These are phyloP conservation scores for Pseudocercospora ulei DNA, from an alignment of 2,329 filamentous ascomycete species.

Conservation along the genomic window DNA sequence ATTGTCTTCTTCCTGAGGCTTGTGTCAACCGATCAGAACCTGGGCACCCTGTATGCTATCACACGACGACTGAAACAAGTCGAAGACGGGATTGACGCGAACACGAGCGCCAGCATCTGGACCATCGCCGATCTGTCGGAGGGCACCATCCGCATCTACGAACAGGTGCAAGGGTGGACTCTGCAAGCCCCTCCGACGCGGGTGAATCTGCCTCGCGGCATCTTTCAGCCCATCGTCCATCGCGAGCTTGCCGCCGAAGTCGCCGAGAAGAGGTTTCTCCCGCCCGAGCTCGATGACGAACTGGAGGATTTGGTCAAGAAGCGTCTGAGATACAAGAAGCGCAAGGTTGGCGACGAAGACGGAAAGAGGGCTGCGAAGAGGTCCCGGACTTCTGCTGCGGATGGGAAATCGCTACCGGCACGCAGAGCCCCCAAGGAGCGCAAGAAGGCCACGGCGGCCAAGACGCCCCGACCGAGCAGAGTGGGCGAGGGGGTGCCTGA, in stretches of 20 bases:
- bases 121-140: constrained; percentile 80
- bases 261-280: constrained; percentile 73
- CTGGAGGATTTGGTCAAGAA: constrained; percentile 65
- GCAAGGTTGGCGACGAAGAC: constrained; percentile 28
- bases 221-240: constrained; percentile 65
- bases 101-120: constrained; percentile 65
- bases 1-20: constrained; percentile 78
- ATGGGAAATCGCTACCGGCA: constrained; percentile 29
- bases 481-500: constrained; percentile 33
- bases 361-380: constrained; percentile 27
- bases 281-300: constrained; percentile 61
- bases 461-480: constrained; percentile 34
- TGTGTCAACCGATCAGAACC: constrained; percentile 75
- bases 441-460: constrained; percentile 35
- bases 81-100: constrained; percentile 62
- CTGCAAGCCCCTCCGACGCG: constrained; percentile 77
- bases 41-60: constrained; percentile 81
- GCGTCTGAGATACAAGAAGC: constrained; percentile 53
- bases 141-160: constrained; percentile 70
- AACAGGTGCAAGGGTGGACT: constrained; percentile 74
- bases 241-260: constrained; percentile 75
- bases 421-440: constrained; percentile 29
- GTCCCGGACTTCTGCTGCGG: constrained; percentile 24
- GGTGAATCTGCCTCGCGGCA: constrained; percentile 64
- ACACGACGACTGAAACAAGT: constrained; percentile 89